Percentiles rank a stretch among this genome's conserved stretches.
Evolutionary conservation across 306 rosid species (phyloP).

Genomic region (Dryas drummondii): DNA sequence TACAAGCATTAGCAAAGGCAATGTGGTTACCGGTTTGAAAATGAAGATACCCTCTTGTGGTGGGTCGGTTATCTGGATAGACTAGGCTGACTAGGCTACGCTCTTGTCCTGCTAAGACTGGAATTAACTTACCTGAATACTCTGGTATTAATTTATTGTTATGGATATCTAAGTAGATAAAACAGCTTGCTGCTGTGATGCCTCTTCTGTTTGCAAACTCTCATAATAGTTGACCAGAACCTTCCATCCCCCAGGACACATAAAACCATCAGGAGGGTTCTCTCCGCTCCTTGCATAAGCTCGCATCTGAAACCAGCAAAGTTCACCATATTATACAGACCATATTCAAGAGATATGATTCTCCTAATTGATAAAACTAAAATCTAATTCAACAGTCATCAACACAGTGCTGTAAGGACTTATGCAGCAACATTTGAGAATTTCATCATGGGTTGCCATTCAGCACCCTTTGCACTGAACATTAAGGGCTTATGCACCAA

Average conservation of each 20-base stretch:
- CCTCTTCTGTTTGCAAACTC: slow-evolving; percentile 75
- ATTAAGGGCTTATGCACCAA: too few relatives aligned
- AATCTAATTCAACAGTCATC: too few relatives aligned
- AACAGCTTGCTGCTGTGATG: slow-evolving; percentile 56
- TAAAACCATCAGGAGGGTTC: slow-evolving; percentile 92
- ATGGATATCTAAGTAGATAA: slow-evolving; percentile 46
- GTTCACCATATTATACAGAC: neutral
- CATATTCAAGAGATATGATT: neutral
- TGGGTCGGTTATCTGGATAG: neutral
- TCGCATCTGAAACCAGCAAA: slow-evolving; percentile 61
- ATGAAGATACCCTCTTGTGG: neutral
- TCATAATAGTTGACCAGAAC: slow-evolving; percentile 80
- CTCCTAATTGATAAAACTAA: neutral
- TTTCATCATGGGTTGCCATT: too few relatives aligned
- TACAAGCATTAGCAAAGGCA: neutral
- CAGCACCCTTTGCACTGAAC: too few relatives aligned
- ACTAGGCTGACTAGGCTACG: neutral
- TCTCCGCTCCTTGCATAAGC: slow-evolving; percentile 81
- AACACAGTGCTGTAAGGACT: too few relatives aligned
- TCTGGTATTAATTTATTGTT: neutral
- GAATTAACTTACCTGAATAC: neutral
- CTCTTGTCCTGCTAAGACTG: neutral
- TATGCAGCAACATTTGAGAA: too few relatives aligned
- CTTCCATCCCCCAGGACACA: slow-evolving; percentile 96
- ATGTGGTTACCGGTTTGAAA: neutral